phyloP scores from a whole-genome alignment of 768 basidiomycete genomes.

The Pulveroboletus sp. region DNA sequence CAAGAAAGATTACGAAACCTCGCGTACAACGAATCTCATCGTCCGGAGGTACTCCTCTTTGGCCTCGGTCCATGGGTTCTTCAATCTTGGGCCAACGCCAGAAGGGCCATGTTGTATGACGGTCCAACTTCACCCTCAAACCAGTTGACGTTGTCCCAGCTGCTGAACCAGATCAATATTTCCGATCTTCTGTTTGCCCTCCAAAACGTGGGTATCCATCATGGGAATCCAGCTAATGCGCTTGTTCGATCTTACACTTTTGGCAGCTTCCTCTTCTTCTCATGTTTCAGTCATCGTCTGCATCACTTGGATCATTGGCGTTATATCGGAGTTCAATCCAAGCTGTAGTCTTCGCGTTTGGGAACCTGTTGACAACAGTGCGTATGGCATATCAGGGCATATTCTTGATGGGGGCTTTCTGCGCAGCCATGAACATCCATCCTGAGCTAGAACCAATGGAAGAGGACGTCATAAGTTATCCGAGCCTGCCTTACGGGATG shows the following conservation, averaged over 20 bases:
- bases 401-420: constrained; percentile 84
- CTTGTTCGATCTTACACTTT: constrained; percentile 11
- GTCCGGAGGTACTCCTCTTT: constrained; percentile 80
- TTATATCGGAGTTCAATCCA: constrained; percentile 77
- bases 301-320: constrained; percentile 76
- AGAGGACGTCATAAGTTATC: constrained; percentile 48
- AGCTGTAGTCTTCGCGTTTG: constrained; percentile 60
- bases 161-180: constrained; percentile 55
- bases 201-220: constrained; percentile 59
- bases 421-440: constrained; percentile 66
- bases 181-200: constrained; percentile 59
- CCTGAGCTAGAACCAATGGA: constrained; percentile 61
- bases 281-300: constrained; percentile 63
- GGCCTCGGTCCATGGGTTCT: constrained; percentile 84
- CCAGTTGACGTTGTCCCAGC: constrained; percentile 38
- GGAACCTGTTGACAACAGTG: constrained; percentile 56
- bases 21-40: constrained; percentile 68
- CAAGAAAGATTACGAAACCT: constrained; percentile 73
- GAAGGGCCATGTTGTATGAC: constrained; percentile 54
- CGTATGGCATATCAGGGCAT: constrained; percentile 81
- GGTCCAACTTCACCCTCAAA: constrained; percentile 39
- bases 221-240: neutral
- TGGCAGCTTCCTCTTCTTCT: constrained; percentile 69
- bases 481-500: constrained; percentile 50
- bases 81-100: constrained; percentile 65